These are phyloP conservation scores for Halophytophthora polymorphica DNA, from an alignment of 352 stramenopile genomes.

Conservation along the genomic window DNA sequence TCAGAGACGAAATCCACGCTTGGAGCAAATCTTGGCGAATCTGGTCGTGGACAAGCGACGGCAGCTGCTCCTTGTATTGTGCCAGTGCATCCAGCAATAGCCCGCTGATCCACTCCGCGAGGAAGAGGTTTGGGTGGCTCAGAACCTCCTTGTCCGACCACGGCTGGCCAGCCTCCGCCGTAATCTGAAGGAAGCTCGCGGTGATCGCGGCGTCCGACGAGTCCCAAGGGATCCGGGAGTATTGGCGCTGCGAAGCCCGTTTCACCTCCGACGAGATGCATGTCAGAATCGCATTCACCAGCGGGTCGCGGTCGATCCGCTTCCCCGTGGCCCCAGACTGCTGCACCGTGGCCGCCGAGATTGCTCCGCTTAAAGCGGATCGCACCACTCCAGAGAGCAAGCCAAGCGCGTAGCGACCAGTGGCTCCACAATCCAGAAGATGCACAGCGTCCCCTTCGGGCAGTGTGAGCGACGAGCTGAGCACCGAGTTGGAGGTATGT, in stretches of 20 bases:
- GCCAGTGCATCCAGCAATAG: slow-evolving; percentile 67
- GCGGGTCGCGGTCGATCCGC: slow-evolving; percentile 21
- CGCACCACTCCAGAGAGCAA: slow-evolving; percentile 48
- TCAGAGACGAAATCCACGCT: slow-evolving; percentile 81
- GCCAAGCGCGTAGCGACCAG: slow-evolving; percentile 47
- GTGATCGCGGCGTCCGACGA: slow-evolving; percentile 64
- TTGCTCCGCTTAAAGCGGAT: slow-evolving; percentile 40
- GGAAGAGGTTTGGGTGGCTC: slow-evolving; percentile 80
- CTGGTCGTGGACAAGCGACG: slow-evolving; percentile 36
- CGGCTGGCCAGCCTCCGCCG: slow-evolving; percentile 53
- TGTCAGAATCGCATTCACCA: slow-evolving; percentile 55
- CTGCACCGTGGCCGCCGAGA: slow-evolving; percentile 20
- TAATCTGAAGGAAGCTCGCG: slow-evolving; percentile 68
- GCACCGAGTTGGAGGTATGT: slow-evolving; percentile 25
- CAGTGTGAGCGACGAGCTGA: slow-evolving; percentile 23
- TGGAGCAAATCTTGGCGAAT: slow-evolving; percentile 67
- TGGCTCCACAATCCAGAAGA: slow-evolving; percentile 54
- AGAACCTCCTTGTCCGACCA: slow-evolving; percentile 85
- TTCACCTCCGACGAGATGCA: slow-evolving; percentile 66
- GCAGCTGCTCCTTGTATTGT: slow-evolving; percentile 37
- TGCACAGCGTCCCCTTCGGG: slow-evolving; percentile 43
- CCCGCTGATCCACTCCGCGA: slow-evolving; percentile 82
- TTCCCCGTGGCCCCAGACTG: background rate
- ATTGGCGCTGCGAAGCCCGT: slow-evolving; percentile 68
- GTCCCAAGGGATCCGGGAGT: slow-evolving; percentile 84